Evolutionary conservation across 306 rosid species (phyloP), one percentile per base, ranked within the genome.

Genomic region (Glycine soja): DNA sequence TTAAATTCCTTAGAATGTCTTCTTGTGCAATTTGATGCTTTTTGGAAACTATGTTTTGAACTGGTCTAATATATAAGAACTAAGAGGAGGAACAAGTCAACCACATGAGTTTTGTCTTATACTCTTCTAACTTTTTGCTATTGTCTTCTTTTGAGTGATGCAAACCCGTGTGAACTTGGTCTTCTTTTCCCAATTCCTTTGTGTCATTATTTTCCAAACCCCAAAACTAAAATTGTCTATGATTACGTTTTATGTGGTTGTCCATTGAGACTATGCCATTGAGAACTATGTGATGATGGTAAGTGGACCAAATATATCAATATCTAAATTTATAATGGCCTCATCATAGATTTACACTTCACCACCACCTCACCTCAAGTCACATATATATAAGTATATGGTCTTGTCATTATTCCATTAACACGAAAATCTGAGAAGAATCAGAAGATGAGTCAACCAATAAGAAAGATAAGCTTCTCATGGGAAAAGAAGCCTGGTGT

Each of bases 401-500:
- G 51, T n/a, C 12, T 58, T 68, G 50, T 82, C 42, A 57, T 11
- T 10, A 62, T 70, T 70, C 73, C 69, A 77, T 51, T 7, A 43
- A 0, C 53, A 75, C 36, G 8, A 47, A 74, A 75, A 18, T 42
- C 46, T 36, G 6, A 5, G 5, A 68, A 10, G 3, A 90, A 24
- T 24, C 30, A 24, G 40, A 36, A 36, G 40, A 36, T 90, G 93
- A 87, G 81, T 76, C 50, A 75, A 74, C 58, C 43, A 63, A 16
- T 32, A 34, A 87, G 83, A 50, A 88, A 77, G 40, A 77, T 88
- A n/a, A 86, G 90, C 78, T 94, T 92, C 89, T 86, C 97, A 14
- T 92, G 97, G 97, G 97, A 95, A 85, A 88, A 87, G 58, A 88
- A 88, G 66, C 93, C 95, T 3, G 94, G 97, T 1, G 85, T 86